Conservation (phyloP, 2,329 filamentous ascomycete genomes). For the Volutella citrinella region DNA sequence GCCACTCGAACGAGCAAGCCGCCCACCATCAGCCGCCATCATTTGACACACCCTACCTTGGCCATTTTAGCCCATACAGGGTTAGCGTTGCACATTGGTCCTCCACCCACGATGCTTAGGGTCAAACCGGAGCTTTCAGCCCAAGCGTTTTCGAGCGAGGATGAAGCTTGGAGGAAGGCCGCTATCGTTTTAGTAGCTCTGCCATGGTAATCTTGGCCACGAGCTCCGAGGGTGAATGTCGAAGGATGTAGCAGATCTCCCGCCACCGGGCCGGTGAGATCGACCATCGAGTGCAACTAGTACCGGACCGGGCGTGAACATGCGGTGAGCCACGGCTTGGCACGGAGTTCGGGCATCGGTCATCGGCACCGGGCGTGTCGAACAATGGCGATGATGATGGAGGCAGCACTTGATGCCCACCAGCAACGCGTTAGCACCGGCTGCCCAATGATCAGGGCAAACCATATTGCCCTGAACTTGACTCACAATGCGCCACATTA, state of each 20-base stretch:
- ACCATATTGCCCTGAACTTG: no score
- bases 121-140: conserved; percentile 10
- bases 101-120: conserved; percentile 10
- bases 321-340: conserved; percentile 22
- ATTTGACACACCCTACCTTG: conserved; percentile 17
- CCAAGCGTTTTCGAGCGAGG: conserved; percentile 9
- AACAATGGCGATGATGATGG: conserved; percentile 4
- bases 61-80: no score
- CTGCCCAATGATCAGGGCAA: no score
- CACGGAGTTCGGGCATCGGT: conserved; percentile 5
- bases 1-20: conserved; percentile 4
- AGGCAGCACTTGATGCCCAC: no score
- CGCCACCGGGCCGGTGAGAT: conserved; percentile 21
- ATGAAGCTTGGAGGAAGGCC: conserved; percentile 13
- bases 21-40: conserved; percentile 10
- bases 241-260: conserved; percentile 19
- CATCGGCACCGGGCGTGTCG: no score
- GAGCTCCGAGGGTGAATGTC: conserved; percentile 9
- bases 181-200: conserved; percentile 6
- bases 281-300: conserved; percentile 9
- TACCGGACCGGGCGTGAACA: conserved; percentile 17
- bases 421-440: no score
- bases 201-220: conserved; percentile 8
- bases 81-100: no score
- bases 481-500: no score